Conservation (phyloP, 371 early-diverging fungal genomes). For the Funneliformis caledonium region DNA sequence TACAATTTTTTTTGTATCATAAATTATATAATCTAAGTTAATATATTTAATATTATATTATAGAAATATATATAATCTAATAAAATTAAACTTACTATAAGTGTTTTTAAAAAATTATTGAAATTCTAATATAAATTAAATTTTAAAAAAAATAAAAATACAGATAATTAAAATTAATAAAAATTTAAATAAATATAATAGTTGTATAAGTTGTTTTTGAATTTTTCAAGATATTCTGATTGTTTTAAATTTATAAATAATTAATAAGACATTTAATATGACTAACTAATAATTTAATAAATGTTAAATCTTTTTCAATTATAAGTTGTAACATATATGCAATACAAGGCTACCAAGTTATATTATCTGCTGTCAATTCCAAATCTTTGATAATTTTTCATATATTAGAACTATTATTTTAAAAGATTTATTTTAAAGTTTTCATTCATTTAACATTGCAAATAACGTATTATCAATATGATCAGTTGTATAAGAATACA, state of each 20-base stretch:
- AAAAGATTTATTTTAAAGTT: background rate
- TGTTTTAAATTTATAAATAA: background rate
- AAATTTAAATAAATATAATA: no score
- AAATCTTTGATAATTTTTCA: background rate
- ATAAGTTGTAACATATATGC: background rate
- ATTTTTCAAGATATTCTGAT: constrained; percentile 16
- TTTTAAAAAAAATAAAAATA: no score
- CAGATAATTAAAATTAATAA: no score
- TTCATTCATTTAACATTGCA: background rate
- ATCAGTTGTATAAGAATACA: background rate
- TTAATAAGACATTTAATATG: background rate
- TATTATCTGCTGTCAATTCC: background rate
- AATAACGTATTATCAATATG: background rate
- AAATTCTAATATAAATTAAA: no score
- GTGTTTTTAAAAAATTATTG: no score
- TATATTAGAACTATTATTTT: background rate
- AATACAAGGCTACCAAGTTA: background rate
- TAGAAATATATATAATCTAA: no score
- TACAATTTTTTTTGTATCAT: no score
- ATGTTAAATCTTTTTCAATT: background rate
- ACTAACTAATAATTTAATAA: background rate
- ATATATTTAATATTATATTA: no score
- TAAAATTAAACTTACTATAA: no score
- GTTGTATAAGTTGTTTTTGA: background rate
- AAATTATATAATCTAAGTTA: background rate